Evolutionary conservation across 2,329 filamentous ascomycete species (phyloP), one percentile per base, ranked within the genome.

Genomic region (Phialocephala sp.): DNA sequence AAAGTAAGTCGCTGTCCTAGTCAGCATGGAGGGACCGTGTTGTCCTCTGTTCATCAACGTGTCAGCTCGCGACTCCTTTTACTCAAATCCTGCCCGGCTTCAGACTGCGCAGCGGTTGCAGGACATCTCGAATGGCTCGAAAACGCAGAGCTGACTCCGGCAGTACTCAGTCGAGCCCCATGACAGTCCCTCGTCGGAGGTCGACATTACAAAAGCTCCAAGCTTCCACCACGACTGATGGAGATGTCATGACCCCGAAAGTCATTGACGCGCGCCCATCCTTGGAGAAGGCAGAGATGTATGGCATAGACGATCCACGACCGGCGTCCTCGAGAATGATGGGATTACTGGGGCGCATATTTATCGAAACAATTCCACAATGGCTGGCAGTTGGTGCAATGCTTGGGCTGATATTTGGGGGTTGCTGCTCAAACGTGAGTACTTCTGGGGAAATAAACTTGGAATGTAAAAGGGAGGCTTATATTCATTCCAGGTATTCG

Each of bases 361-460:
- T 85, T 69, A 84, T 85, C 71, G 83, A 85, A 75, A 85, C 84
- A 4, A 84, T 90, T 65, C 85, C 87, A 37, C 84, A 84, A 77
- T 89, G 86, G 84, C 78, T 91, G 43, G 84, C 86, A 64, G 82
- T 89, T 55, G 82, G 84, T 24, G 82, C 85, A 64, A 96, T 96
- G 85, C 84, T 94, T 65, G 85, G 84, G 60, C 85, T 98, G 71
- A 98, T 99, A 66, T 97, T 99, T 78, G 95, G 95, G 60, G 95
- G 95, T 36, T 97, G 93, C 77, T 97, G 94, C 80, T 93, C 92
- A 41, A 97, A 97, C 84, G 94, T 94, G 82, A 79, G 88, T 80
- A 62, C 47, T 60, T 61, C 57, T 41, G 59, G 50, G 35, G 47
- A 20, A 54, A 56, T 14, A 59, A 62, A 50, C 54, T 43, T 45